Conservation (phyloP, 2,329 filamentous ascomycete genomes). For the Thelonectria blattea region DNA sequence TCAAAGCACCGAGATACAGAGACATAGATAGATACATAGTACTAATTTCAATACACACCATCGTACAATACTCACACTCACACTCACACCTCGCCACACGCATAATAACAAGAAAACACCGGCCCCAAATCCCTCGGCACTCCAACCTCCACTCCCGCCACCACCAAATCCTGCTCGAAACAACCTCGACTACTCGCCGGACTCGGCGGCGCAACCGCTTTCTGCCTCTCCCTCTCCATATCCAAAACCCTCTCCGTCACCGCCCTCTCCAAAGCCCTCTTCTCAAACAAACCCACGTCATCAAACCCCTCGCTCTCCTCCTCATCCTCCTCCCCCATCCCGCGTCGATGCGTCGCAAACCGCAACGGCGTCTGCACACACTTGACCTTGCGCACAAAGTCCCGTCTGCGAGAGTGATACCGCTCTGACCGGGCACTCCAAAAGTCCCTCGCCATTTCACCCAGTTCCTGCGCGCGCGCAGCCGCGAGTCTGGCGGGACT, state of each 20-base stretch:
- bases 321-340: neutral
- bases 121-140: neutral
- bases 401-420: slow-evolving; percentile 1
- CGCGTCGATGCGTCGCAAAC: slow-evolving; percentile 8
- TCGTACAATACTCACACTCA: neutral
- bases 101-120: slow-evolving; percentile 7
- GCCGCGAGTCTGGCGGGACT: neutral
- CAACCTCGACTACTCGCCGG: slow-evolving; percentile 2
- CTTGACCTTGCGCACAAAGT: slow-evolving; percentile 13
- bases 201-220: neutral
- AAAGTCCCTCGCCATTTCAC: slow-evolving; percentile 9
- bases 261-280: neutral
- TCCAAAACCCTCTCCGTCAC: neutral
- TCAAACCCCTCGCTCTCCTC: slow-evolving; percentile 6
- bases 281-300: slow-evolving; percentile 1
- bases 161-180: neutral
- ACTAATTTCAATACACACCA: neutral
- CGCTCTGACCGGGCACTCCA: slow-evolving; percentile 8
- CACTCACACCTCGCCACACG: neutral
- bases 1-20: no score
- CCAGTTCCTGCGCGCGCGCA: neutral
- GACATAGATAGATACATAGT: neutral
- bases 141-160: neutral
- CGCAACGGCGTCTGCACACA: slow-evolving; percentile 5
- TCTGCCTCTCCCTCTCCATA: neutral